Evolutionary conservation across 305 asterid genomes (phyloP).

Genomic region (Nicotiana rustica): DNA sequence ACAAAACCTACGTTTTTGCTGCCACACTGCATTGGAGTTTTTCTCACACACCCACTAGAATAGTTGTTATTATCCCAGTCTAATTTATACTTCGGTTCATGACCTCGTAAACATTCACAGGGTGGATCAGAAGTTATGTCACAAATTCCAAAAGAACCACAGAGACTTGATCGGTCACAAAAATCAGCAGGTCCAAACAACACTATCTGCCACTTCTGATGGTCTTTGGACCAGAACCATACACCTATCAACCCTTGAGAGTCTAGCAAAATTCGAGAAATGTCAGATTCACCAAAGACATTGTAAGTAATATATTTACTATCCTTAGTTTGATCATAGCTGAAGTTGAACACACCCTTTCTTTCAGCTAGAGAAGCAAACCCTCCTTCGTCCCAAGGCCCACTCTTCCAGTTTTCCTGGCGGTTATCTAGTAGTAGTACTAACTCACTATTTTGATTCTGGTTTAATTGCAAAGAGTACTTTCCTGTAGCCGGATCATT

Average conservation of each 20-base stretch:
- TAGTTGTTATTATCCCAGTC: constrained; percentile 27
- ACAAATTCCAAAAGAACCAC: constrained; percentile 48
- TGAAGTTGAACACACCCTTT: constrained; percentile 30
- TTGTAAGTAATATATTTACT: constrained; percentile 20
- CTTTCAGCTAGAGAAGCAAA: background rate
- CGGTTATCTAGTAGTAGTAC: constrained; percentile 22
- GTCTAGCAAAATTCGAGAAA: constrained; percentile 33
- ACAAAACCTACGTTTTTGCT: background rate
- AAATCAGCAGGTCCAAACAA: background rate
- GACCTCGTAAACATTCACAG: constrained; percentile 42
- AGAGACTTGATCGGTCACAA: background rate
- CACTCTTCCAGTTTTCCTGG: constrained; percentile 39
- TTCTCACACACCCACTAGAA: constrained; percentile 42
- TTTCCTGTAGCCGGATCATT: constrained; percentile 39
- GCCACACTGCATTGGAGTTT: constrained; percentile 32
- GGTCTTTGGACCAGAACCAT: constrained; percentile 13
- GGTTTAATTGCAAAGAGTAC: constrained; percentile 35
- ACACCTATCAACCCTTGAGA: background rate
- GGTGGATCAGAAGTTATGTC: background rate
- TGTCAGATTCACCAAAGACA: constrained; percentile 20
- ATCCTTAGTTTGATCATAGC: constrained; percentile 13
- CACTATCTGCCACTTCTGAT: background rate
- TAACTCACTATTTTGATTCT: constrained; percentile 34
- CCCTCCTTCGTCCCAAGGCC: constrained; percentile 38
- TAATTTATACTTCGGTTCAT: background rate